These are phyloP conservation scores for Xylaria sp. DNA, from an alignment of 2,329 filamentous ascomycete genomes.

Conservation along the genomic window DNA sequence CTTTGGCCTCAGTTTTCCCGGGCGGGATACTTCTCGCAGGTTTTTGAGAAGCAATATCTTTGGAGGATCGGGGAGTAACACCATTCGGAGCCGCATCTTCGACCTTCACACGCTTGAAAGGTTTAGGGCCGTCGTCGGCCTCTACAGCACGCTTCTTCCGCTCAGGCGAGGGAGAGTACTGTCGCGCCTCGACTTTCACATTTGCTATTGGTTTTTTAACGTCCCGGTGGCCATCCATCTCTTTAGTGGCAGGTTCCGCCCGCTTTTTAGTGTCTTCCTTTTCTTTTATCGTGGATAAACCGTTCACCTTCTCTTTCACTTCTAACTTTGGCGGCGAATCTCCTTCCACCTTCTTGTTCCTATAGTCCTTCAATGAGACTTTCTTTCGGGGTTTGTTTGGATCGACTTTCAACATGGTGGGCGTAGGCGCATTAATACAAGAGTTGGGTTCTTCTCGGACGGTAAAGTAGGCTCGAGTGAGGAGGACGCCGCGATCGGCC, in stretches of 20 bases:
- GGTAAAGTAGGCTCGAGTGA: constrained; percentile 67
- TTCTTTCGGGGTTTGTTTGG: constrained; percentile 62
- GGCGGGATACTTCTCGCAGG: constrained; percentile 19
- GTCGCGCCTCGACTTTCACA: constrained; percentile 46
- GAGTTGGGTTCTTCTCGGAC: constrained; percentile 62
- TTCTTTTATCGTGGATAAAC: constrained; percentile 42
- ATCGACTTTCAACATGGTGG: constrained; percentile 42
- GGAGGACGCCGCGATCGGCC: constrained; percentile 66
- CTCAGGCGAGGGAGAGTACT: constrained; percentile 56
- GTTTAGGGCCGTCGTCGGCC: constrained; percentile 56
- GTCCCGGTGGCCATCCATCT: constrained; percentile 44
- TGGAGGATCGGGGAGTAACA: constrained; percentile 37
- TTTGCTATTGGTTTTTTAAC: constrained; percentile 40
- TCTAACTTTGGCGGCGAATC: constrained; percentile 44
- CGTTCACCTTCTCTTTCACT: constrained; percentile 41
- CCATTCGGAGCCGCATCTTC: constrained; percentile 50
- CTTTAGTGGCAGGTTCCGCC: constrained; percentile 37
- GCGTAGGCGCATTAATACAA: constrained; percentile 49
- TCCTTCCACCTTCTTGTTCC: constrained; percentile 61
- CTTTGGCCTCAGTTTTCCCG: constrained; percentile 44
- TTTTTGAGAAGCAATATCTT: constrained; percentile 42
- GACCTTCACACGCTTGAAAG: constrained; percentile 59
- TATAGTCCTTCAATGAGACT: constrained; percentile 69
- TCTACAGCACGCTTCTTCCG: constrained; percentile 61
- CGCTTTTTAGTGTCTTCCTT: constrained; percentile 47